These are phyloP conservation scores for Penicillium longicatenatum DNA, from an alignment of 495 filamentous ascomycete species.

Conservation along the genomic window DNA sequence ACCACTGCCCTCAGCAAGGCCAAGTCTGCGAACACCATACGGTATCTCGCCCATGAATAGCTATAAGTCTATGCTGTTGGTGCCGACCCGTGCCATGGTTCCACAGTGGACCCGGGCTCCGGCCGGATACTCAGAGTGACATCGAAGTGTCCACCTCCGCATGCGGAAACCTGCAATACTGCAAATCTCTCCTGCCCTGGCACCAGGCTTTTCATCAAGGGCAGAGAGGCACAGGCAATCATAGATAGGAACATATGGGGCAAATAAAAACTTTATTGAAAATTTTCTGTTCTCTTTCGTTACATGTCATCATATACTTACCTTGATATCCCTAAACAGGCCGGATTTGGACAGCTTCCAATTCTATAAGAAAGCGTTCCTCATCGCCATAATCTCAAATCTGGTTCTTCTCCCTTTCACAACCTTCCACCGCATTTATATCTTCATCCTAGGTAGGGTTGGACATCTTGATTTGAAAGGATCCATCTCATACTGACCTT, in stretches of 20 bases:
- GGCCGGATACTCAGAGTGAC: slow-evolving; percentile 23
- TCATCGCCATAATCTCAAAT: neutral
- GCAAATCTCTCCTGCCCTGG: slow-evolving; percentile 13
- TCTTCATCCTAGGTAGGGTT: slow-evolving; percentile 14
- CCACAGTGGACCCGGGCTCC: slow-evolving; percentile 5
- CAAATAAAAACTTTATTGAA: neutral
- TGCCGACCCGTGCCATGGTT: slow-evolving; percentile 5
- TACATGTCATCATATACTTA: slow-evolving; percentile 24
- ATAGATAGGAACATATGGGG: slow-evolving; percentile 13
- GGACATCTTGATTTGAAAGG: neutral
- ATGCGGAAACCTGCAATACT: slow-evolving; percentile 25
- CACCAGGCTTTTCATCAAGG: slow-evolving; percentile 17
- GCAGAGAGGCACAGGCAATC: slow-evolving; percentile 17
- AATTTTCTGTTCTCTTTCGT: slow-evolving; percentile 10
- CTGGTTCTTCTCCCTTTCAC: slow-evolving; percentile 4
- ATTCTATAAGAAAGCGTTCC: slow-evolving; percentile 29
- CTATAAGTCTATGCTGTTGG: neutral
- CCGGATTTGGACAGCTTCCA: slow-evolving; percentile 25
- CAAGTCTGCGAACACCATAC: neutral
- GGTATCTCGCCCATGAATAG: neutral
- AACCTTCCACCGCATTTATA: slow-evolving; percentile 15
- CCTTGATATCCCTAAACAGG: slow-evolving; percentile 2
- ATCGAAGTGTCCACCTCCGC: slow-evolving; percentile 20
- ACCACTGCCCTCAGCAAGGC: neutral
- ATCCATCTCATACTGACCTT: slow-evolving; percentile 8